Evolutionary conservation across 768 basidiomycete genomes (phyloP).

Genomic region (Mycena metata): DNA sequence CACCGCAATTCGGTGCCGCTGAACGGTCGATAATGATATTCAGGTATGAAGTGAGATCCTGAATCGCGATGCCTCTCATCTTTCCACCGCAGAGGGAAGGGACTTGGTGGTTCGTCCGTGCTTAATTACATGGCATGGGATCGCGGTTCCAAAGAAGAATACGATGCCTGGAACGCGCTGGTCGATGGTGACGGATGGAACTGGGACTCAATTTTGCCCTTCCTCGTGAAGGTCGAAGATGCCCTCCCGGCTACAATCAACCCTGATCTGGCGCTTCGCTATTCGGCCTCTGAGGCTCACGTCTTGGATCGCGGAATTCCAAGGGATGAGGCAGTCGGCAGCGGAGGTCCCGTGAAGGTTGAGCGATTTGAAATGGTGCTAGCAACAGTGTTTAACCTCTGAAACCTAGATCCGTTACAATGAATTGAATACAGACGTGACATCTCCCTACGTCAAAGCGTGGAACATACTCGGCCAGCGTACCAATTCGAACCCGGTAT

Average conservation of each 20-base stretch:
- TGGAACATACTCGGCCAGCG: constrained; percentile 19
- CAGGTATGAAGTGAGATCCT: constrained; percentile 9
- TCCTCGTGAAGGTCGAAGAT: constrained; percentile 13
- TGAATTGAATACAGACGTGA: background rate
- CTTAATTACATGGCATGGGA: constrained; percentile 25
- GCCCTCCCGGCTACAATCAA: background rate
- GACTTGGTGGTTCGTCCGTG: constrained; percentile 15
- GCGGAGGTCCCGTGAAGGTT: constrained; percentile 23
- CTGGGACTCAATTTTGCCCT: constrained; percentile 21
- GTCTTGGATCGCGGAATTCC: background rate
- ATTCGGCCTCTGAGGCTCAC: background rate
- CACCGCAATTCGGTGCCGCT: constrained; percentile 16
- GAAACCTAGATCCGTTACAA: constrained; percentile 9
- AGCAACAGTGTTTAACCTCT: too few species aligned
- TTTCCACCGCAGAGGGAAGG: constrained; percentile 21
- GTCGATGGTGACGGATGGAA: constrained; percentile 12
- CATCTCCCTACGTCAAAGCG: constrained; percentile 13
- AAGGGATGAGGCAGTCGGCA: background rate
- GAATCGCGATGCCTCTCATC: too few species aligned
- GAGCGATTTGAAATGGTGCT: too few species aligned
- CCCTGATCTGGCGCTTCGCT: constrained; percentile 1
- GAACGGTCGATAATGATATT: constrained; percentile 14
- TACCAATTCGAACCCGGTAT: constrained; percentile 24
- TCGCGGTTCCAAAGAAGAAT: constrained; percentile 23
- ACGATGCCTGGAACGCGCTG: constrained; percentile 18